phyloP scores from a whole-genome alignment of 352 stramenopile genomes.

The Globisporangium camurandrum region DNA sequence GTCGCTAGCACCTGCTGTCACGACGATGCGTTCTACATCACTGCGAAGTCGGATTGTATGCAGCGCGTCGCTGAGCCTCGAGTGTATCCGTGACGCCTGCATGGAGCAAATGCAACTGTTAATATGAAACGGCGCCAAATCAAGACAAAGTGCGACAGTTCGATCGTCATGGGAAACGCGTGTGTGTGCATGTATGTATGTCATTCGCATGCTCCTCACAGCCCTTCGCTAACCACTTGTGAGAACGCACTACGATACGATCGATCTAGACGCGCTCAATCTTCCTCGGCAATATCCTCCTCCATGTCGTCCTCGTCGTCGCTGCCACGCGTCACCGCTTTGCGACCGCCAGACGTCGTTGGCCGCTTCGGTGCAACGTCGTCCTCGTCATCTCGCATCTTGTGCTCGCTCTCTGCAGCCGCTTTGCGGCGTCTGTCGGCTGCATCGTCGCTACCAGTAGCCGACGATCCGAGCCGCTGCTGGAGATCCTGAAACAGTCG shows the following conservation, averaged over 20 bases:
- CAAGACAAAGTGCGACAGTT: background rate
- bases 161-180: no score
- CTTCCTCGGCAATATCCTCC: constrained; percentile 72
- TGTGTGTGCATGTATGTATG: background rate
- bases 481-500: constrained; percentile 66
- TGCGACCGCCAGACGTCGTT: constrained; percentile 14
- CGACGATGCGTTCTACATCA: background rate
- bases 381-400: constrained; percentile 10
- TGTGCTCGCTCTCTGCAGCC: constrained; percentile 24
- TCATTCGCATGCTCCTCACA: background rate
- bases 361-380: constrained; percentile 8
- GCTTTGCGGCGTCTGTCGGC: constrained; percentile 18
- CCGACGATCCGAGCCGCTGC: constrained; percentile 28
- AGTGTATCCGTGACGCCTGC: background rate
- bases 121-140: background rate
- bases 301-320: constrained; percentile 70
- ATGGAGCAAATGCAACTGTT: background rate
- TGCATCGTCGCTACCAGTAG: constrained; percentile 5
- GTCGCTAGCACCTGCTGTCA: background rate
- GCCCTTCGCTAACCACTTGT: background rate
- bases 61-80: background rate
- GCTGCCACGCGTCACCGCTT: constrained; percentile 15
- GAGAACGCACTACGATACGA: background rate
- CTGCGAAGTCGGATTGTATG: background rate
- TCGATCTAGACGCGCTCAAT: constrained; percentile 16